These are phyloP conservation scores for Saccharomycopsis olivae DNA, from an alignment of 805 yeast genomes.

Conservation along the genomic window DNA sequence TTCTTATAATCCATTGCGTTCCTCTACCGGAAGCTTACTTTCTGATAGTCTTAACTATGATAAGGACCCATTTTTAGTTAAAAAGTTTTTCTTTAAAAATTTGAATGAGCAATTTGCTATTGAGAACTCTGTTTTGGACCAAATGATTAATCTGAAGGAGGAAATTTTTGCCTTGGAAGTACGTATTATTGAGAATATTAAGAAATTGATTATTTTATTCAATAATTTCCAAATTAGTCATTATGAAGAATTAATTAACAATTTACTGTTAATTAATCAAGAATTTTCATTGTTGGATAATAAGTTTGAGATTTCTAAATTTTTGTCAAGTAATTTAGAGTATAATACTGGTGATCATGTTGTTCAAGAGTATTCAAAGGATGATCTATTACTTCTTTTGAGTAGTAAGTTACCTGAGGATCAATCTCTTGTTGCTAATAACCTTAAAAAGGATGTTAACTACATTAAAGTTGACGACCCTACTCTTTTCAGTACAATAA, in stretches of 20 bases:
- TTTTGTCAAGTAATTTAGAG: slow-evolving; percentile 10
- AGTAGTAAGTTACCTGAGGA: slow-evolving; percentile 17
- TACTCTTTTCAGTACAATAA: slow-evolving; percentile 8
- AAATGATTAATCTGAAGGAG: slow-evolving; percentile 15
- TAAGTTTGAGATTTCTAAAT: slow-evolving; percentile 16
- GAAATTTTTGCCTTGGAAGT: slow-evolving; percentile 16
- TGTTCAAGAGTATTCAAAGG: neutral
- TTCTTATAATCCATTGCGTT: neutral
- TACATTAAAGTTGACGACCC: slow-evolving; percentile 10
- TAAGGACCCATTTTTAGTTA: slow-evolving; percentile 18
- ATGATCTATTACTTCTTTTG: slow-evolving; percentile 13
- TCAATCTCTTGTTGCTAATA: slow-evolving; percentile 1
- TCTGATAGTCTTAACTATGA: slow-evolving; percentile 8
- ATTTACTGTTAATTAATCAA: slow-evolving; percentile 7
- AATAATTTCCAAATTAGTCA: slow-evolving; percentile 16
- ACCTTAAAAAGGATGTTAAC: slow-evolving; percentile 11
- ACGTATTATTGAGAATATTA: slow-evolving; percentile 11
- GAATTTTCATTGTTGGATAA: slow-evolving; percentile 15
- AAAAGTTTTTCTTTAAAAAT: slow-evolving; percentile 16
- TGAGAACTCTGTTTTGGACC: slow-evolving; percentile 13
- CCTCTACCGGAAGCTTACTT: slow-evolving; percentile 1
- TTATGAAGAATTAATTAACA: slow-evolving; percentile 15
- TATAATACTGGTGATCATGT: too few relatives aligned
- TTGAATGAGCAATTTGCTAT: slow-evolving; percentile 12
- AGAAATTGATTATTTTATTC: slow-evolving; percentile 15